These are phyloP conservation scores for Fusarium longipes DNA, from an alignment of 2,329 filamentous ascomycete species.

Conservation along the genomic window DNA sequence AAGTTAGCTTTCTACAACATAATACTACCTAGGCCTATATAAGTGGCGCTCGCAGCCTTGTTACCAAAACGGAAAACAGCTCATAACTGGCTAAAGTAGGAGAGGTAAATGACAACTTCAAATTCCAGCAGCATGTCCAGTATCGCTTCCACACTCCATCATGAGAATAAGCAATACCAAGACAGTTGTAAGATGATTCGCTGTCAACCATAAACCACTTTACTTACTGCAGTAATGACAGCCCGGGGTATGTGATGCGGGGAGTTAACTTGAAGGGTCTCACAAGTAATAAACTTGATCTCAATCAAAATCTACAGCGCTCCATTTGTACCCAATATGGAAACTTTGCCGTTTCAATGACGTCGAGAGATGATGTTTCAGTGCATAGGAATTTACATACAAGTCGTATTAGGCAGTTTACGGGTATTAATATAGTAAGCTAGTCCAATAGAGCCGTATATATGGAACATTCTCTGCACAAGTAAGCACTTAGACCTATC, in stretches of 20 bases:
- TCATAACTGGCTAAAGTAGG: neutral
- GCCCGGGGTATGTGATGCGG: no score
- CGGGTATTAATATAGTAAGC: neutral
- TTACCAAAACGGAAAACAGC: neutral
- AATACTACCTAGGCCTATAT: no score
- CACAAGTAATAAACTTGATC: neutral
- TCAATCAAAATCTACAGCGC: neutral
- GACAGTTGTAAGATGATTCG: neutral
- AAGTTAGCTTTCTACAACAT: neutral
- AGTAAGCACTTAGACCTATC: slow-evolving; percentile 24
- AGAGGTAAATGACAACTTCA: neutral
- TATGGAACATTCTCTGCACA: neutral
- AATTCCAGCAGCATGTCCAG: neutral
- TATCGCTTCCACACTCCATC: neutral
- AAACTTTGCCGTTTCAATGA: neutral
- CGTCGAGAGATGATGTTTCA: neutral
- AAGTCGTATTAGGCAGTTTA: neutral
- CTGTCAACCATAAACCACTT: neutral
- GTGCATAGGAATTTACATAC: neutral
- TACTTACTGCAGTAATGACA: neutral
- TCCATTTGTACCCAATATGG: neutral
- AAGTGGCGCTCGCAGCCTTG: neutral
- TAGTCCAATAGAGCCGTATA: slow-evolving; percentile 4
- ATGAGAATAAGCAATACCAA: neutral
- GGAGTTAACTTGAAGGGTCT: no score